phyloP scores from a whole-genome alignment of 1,284 basidiomycete species.

The Ustilago sp. region DNA sequence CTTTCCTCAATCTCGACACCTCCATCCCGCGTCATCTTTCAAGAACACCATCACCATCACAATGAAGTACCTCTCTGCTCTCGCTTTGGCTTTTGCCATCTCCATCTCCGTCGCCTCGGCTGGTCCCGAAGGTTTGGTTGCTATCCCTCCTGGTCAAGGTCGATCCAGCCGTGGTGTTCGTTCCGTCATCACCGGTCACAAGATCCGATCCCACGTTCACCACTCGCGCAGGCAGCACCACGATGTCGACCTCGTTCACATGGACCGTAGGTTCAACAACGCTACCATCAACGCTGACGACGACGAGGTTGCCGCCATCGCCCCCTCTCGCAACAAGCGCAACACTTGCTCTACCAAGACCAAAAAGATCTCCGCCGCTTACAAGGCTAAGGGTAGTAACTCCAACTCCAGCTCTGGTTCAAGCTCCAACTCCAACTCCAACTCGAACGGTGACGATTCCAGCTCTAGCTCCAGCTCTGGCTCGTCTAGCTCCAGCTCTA shows the following conservation, averaged over 20 bases:
- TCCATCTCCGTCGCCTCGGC: constrained; percentile 33
- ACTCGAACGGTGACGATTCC: constrained; percentile 5
- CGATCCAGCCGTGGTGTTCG: constrained; percentile 45
- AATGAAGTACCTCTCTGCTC: constrained; percentile 55
- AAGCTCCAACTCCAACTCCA: constrained; percentile 12
- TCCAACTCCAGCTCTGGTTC: constrained; percentile 16
- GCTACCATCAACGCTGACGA: constrained; percentile 39
- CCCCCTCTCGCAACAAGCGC: constrained; percentile 37
- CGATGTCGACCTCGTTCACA: constrained; percentile 18
- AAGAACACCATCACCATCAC: constrained; percentile 13
- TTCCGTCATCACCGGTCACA: constrained; percentile 55
- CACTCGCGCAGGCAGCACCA: constrained; percentile 42
- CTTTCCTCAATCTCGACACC: not conserved
- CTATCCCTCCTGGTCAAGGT: constrained; percentile 49
- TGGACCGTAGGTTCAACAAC: constrained; percentile 34
- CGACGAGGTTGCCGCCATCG: constrained; percentile 34
- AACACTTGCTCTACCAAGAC: constrained; percentile 42
- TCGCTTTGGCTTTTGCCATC: constrained; percentile 48
- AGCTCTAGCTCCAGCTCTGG: constrained; percentile 21
- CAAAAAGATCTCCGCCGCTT: constrained; percentile 21
- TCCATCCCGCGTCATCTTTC: constrained; percentile 6
- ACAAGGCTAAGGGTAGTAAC: constrained; percentile 22
- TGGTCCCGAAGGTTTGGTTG: constrained; percentile 26
- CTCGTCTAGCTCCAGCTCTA: constrained; percentile 14
- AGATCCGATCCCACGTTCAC: constrained; percentile 52